Conservation (phyloP, 179 eudicot genomes). For the Drosera spatulata region DNA sequence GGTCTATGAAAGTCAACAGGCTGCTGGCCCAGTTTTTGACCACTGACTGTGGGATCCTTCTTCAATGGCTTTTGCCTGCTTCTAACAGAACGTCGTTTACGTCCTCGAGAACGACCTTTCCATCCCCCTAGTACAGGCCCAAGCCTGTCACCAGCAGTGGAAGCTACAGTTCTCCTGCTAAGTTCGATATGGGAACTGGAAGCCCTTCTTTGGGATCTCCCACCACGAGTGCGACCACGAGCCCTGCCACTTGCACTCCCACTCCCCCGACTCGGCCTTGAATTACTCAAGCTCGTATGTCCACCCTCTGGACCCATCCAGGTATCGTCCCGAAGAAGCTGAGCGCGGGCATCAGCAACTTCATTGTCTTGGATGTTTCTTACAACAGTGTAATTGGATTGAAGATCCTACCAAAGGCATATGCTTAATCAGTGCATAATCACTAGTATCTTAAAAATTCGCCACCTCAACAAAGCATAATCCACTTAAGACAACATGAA, state of each 20-base stretch:
- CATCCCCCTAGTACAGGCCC: slow-evolving; percentile 42
- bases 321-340: slow-evolving; percentile 26
- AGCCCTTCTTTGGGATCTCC: slow-evolving; percentile 47
- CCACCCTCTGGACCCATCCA: slow-evolving; percentile 29
- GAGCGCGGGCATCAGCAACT: slow-evolving; percentile 21
- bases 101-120: slow-evolving; percentile 51
- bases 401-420: slow-evolving; percentile 23
- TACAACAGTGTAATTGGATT: slow-evolving; percentile 24
- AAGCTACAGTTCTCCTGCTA: slow-evolving; percentile 16
- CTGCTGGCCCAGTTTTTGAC: slow-evolving; percentile 13
- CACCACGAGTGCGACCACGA: slow-evolving; percentile 48
- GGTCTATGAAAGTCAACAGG: slow-evolving; percentile 19
- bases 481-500: neutral
- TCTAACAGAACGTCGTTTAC: slow-evolving; percentile 43
- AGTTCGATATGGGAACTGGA: slow-evolving; percentile 23
- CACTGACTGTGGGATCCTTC: slow-evolving; percentile 14
- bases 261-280: slow-evolving; percentile 27
- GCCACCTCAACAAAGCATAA: neutral
- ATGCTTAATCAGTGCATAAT: neutral
- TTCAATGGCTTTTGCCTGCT: slow-evolving; percentile 40
- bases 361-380: slow-evolving; percentile 37
- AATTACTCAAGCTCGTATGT: slow-evolving; percentile 9
- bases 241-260: slow-evolving; percentile 29
- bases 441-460: no score
- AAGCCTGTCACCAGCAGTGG: slow-evolving; percentile 22